These are phyloP conservation scores for Brettanomyces bruxellensis DNA, from an alignment of 805 yeast genomes.

Conservation along the genomic window DNA sequence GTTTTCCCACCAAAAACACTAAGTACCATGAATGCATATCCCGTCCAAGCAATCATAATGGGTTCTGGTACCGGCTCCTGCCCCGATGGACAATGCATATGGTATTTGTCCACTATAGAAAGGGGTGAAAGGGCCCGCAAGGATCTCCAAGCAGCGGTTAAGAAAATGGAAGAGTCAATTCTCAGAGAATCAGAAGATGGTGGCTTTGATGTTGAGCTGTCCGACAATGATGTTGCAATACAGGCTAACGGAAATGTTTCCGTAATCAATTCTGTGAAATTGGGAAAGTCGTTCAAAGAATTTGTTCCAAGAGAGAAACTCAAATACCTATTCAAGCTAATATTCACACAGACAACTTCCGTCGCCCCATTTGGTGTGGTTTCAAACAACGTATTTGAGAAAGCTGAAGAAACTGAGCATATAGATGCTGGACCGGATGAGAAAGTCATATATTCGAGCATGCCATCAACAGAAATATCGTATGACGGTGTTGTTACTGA, in stretches of 20 bases:
- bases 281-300: slow-evolving; percentile 78
- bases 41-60: slow-evolving; percentile 82
- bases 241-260: slow-evolving; percentile 51
- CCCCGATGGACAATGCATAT: slow-evolving; percentile 76
- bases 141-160: slow-evolving; percentile 74
- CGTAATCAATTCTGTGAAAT: slow-evolving; percentile 66
- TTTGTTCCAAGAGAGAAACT: slow-evolving; percentile 75
- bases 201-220: slow-evolving; percentile 42
- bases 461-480: slow-evolving; percentile 81
- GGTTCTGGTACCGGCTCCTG: slow-evolving; percentile 85
- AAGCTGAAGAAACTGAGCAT: slow-evolving; percentile 11
- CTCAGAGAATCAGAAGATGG: slow-evolving; percentile 67
- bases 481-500: slow-evolving; percentile 88
- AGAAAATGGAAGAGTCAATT: slow-evolving; percentile 70
- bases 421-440: slow-evolving; percentile 33
- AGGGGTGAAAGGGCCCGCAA: slow-evolving; percentile 57
- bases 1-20: slow-evolving; percentile 87
- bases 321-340: slow-evolving; percentile 50
- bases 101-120: slow-evolving; percentile 83
- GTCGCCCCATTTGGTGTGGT: slow-evolving; percentile 50
- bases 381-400: slow-evolving; percentile 30
- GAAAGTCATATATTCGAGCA: slow-evolving; percentile 38
- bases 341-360: slow-evolving; percentile 50
- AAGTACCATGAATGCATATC: slow-evolving; percentile 51
- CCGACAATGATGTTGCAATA: slow-evolving; percentile 45